Percentiles rank a stretch among this genome's conserved stretches.
These are phyloP conservation scores for Melocanna baccifera DNA, from an alignment of 176 grass and related monocot species.

Conservation along the genomic window DNA sequence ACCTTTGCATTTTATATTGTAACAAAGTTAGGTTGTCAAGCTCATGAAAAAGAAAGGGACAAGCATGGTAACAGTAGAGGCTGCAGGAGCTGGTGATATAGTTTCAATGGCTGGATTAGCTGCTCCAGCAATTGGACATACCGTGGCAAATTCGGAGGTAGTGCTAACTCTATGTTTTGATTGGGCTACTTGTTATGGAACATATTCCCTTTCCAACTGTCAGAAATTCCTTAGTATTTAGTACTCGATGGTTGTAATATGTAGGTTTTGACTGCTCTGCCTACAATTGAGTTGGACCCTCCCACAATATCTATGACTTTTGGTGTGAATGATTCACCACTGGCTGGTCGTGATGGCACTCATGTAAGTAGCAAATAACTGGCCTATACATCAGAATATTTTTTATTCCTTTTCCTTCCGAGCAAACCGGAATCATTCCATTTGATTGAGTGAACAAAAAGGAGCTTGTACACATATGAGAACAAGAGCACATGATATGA, in stretches of 20 bases:
- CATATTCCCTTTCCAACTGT: conserved; percentile 12
- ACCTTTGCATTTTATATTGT: conserved; percentile 16
- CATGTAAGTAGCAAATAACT: conserved; percentile 70
- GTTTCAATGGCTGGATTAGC: conserved; percentile 94
- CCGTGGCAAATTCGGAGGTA: conserved; percentile 92
- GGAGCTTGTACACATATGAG: not conserved
- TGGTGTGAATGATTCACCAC: conserved; percentile 93
- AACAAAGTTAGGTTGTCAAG: conserved; percentile 72
- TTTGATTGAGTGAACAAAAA: not conserved
- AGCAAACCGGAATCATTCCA: conserved; percentile 11
- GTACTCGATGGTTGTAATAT: conserved; percentile 25
- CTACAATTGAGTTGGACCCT: conserved; percentile 88
- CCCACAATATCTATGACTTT: conserved; percentile 99
- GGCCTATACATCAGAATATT: not conserved
- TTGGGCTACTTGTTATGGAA: conserved; percentile 15
- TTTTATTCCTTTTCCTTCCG: not conserved
- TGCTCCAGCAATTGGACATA: conserved; percentile 94
- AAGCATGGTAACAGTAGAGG: conserved; percentile 65
- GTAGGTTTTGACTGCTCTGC: conserved; percentile 86
- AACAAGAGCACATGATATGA: not conserved
- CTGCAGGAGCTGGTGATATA: conserved; percentile 95
- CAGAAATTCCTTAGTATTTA: conserved; percentile 4
- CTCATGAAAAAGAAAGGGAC: conserved; percentile 99
- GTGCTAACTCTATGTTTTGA: not conserved
- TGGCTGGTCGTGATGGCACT: conserved; percentile 83